phyloP scores from a whole-genome alignment of 2,329 filamentous ascomycete genomes.

The Fusarium temperatum region DNA sequence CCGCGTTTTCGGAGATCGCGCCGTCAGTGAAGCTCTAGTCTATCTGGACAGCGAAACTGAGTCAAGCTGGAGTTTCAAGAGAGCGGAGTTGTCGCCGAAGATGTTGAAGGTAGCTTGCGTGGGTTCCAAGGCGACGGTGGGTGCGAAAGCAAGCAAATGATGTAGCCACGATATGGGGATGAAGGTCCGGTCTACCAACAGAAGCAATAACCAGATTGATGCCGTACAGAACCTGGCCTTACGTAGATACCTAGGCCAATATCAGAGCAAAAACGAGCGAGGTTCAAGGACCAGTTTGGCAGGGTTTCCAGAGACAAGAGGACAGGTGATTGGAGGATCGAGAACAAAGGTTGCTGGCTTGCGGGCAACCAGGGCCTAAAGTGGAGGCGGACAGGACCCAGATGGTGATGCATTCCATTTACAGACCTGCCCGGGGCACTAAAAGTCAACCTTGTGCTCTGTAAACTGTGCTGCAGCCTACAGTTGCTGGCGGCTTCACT shows the following conservation, averaged over 20 bases:
- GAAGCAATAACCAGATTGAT: conserved; percentile 30
- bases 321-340: conserved; percentile 40
- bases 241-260: conserved; percentile 15
- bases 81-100: conserved; percentile 28
- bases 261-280: conserved; percentile 41
- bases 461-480: conserved; percentile 11
- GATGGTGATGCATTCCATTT: conserved; percentile 29
- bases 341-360: conserved; percentile 23
- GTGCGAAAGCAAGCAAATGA: conserved; percentile 10
- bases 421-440: conserved; percentile 9
- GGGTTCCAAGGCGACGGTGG: conserved; percentile 34
- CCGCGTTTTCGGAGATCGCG: conserved; percentile 15
- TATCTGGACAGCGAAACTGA: conserved; percentile 13
- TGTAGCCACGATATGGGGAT: not conserved
- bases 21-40: not conserved
- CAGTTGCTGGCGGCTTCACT: conserved; percentile 7
- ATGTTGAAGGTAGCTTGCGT: conserved; percentile 31
- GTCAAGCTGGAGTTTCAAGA: conserved; percentile 24
- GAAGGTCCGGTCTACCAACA: conserved; percentile 12
- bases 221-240: conserved; percentile 7
- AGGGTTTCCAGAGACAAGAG: conserved; percentile 38
- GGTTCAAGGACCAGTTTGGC: conserved; percentile 34
- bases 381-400: conserved; percentile 26
- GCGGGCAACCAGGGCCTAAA: conserved; percentile 30
- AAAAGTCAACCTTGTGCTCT: not conserved